Evolutionary conservation across 768 basidiomycete species (phyloP).

Genomic region (Dacryopinax spathularia): DNA sequence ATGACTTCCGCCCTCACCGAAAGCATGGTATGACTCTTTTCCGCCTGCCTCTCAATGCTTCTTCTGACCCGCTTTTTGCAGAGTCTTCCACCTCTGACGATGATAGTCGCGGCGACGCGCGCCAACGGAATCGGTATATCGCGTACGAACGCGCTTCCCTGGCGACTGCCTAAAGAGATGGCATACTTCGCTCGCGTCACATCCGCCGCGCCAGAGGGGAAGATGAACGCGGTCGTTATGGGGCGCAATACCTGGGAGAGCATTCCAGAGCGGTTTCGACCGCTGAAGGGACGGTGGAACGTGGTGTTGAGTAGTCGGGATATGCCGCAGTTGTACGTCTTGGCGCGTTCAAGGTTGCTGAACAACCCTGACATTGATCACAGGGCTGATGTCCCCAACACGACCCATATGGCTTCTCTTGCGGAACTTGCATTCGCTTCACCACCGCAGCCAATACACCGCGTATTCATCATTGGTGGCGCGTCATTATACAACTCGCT

Average conservation of each 20-base stretch:
- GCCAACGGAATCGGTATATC: slow-evolving; percentile 66
- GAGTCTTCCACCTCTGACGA: slow-evolving; percentile 35
- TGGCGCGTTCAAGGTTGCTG: slow-evolving; percentile 9
- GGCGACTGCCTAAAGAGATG: slow-evolving; percentile 80
- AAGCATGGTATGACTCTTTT: background rate
- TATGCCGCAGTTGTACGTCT: slow-evolving; percentile 45
- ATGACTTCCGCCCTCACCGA: too few species aligned
- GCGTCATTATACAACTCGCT: slow-evolving; percentile 59
- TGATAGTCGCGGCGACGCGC: slow-evolving; percentile 86
- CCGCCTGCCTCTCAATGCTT: too few species aligned
- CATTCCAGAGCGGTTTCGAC: slow-evolving; percentile 73
- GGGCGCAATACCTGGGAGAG: slow-evolving; percentile 97
- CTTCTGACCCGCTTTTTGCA: too few species aligned
- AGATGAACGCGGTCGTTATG: slow-evolving; percentile 75
- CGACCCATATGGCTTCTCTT: slow-evolving; percentile 19
- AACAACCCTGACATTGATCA: slow-evolving; percentile 1
- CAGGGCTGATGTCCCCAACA: slow-evolving; percentile 1
- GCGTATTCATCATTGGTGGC: slow-evolving; percentile 84
- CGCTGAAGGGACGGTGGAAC: slow-evolving; percentile 61
- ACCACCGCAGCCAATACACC: slow-evolving; percentile 29
- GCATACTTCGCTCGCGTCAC: slow-evolving; percentile 82
- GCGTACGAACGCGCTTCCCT: slow-evolving; percentile 55
- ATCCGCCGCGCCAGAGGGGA: slow-evolving; percentile 38
- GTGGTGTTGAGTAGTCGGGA: slow-evolving; percentile 52
- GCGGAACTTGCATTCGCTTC: slow-evolving; percentile 28